phyloP scores from a whole-genome alignment of 306 rosid genomes.

The Vigna nakashimae region DNA sequence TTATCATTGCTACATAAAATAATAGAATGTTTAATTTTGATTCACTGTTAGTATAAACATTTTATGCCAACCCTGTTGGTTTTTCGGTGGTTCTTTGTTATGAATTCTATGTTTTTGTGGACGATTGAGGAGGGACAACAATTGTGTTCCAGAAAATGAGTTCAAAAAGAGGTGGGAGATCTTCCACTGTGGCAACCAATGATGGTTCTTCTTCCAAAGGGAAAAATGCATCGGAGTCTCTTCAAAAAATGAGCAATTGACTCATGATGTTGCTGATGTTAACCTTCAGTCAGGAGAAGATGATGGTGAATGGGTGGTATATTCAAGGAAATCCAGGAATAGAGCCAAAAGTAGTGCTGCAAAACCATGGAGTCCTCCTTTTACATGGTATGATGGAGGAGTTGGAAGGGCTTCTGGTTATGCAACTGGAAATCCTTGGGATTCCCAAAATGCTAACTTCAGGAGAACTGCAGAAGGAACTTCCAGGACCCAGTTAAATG shows the following conservation, averaged over 20 bases:
- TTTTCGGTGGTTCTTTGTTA: too few species aligned
- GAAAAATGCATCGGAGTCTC: slow-evolving; percentile 40
- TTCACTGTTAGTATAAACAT: too few species aligned
- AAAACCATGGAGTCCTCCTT: slow-evolving; percentile 51
- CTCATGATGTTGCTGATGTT: slow-evolving; percentile 49
- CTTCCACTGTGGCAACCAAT: slow-evolving; percentile 4
- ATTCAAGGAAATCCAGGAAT: slow-evolving; percentile 63
- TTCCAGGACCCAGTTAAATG: slow-evolving; percentile 43
- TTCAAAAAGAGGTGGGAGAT: slow-evolving; percentile 49
- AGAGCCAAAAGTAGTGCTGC: slow-evolving; percentile 59
- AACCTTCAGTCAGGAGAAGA: slow-evolving; percentile 52
- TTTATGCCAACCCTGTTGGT: too few species aligned
- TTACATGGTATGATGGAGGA: slow-evolving; percentile 37
- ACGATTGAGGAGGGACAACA: neutral
- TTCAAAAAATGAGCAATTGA: slow-evolving; percentile 50
- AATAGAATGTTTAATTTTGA: too few species aligned
- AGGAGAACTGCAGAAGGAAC: slow-evolving; percentile 58
- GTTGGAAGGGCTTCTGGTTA: slow-evolving; percentile 50
- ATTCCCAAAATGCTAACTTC: slow-evolving; percentile 45
- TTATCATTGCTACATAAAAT: too few species aligned
- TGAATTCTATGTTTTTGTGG: too few species aligned
- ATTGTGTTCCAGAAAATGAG: slow-evolving; percentile 44
- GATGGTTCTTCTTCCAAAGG: slow-evolving; percentile 46
- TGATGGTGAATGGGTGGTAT: slow-evolving; percentile 75
- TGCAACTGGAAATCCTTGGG: slow-evolving; percentile 44